A percentile compares a stretch with the other conserved stretches of the same genome.
These are phyloP conservation scores for Podospora fimiseda DNA, from an alignment of 495 filamentous ascomycete species.

Conservation along the genomic window DNA sequence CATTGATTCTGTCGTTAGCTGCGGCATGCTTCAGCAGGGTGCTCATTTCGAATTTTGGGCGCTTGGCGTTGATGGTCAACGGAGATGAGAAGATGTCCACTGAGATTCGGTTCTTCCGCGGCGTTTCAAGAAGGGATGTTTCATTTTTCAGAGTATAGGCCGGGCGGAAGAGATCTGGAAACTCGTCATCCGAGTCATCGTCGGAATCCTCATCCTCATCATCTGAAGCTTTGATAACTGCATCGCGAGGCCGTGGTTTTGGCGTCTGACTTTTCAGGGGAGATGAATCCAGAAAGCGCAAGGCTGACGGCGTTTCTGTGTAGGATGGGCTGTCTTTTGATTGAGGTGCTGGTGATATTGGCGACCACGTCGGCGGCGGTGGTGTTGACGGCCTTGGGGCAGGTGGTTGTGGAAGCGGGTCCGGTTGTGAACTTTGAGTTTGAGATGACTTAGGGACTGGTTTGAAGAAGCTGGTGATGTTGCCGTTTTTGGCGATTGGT, in stretches of 20 bases:
- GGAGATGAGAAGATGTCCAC: conserved; percentile 34
- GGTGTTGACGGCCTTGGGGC: not conserved
- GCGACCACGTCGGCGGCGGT: not conserved
- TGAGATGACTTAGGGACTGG: conserved; percentile 10
- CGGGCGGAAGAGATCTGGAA: conserved; percentile 9
- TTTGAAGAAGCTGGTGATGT: conserved; percentile 23
- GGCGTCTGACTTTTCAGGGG: conserved; percentile 15
- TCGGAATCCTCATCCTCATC: conserved; percentile 15
- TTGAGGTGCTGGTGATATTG: conserved; percentile 7
- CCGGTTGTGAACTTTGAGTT: not conserved
- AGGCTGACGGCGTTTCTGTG: conserved; percentile 8
- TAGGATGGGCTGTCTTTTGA: too few relatives aligned
- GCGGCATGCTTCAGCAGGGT: conserved; percentile 54
- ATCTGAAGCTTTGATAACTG: conserved; percentile 53
- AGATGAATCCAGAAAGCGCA: conserved; percentile 25
- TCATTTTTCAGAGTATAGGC: not conserved
- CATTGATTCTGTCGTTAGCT: conserved; percentile 52
- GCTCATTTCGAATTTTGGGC: conserved; percentile 58
- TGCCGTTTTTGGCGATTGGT: conserved; percentile 15
- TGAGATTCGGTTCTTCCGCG: conserved; percentile 36
- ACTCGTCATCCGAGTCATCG: conserved; percentile 10
- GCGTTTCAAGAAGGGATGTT: conserved; percentile 18
- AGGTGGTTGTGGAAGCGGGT: not conserved
- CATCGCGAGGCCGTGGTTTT: conserved; percentile 23
- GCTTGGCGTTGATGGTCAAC: conserved; percentile 46